phyloP scores from a whole-genome alignment of 2,329 filamentous ascomycete genomes.

The Cercospora sojina region DNA sequence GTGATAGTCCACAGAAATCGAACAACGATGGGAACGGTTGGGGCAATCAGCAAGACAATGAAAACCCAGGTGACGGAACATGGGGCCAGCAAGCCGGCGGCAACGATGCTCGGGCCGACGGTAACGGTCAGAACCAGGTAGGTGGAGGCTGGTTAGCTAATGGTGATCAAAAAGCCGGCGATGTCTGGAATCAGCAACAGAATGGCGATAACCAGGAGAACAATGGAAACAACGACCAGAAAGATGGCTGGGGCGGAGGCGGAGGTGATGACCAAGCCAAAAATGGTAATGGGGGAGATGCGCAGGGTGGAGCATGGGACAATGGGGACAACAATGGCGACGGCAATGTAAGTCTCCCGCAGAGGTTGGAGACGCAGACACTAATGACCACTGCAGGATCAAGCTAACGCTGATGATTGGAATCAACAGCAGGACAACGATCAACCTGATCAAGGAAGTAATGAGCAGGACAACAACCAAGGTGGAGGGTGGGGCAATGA shows the following conservation, averaged over 20 bases:
- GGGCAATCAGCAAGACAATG: not conserved
- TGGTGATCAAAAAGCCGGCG: slow-evolving; percentile 29
- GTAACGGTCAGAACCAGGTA: not conserved
- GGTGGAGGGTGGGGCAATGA: not conserved
- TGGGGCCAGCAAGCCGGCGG: not conserved
- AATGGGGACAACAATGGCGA: not conserved
- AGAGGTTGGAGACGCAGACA: not conserved
- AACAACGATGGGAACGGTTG: not conserved
- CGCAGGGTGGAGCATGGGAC: not conserved
- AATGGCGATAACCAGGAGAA: slow-evolving; percentile 1
- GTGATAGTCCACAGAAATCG: not conserved
- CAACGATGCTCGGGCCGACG: not conserved
- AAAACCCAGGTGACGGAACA: not conserved
- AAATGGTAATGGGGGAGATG: not conserved
- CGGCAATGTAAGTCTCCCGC: not conserved
- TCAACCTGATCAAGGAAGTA: not conserved
- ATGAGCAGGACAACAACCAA: not conserved
- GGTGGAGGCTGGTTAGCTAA: slow-evolving; percentile 17
- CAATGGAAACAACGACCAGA: slow-evolving; percentile 14
- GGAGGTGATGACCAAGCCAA: not conserved
- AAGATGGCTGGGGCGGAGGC: slow-evolving; percentile 17
- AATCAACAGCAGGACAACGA: not conserved
- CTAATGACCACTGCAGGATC: not conserved
- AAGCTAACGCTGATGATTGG: not conserved
- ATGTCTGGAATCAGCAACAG: not conserved